Base-by-base conservation (phyloP, 2,329 filamentous ascomycete genomes). In the Talaromyces sp. region DNA sequence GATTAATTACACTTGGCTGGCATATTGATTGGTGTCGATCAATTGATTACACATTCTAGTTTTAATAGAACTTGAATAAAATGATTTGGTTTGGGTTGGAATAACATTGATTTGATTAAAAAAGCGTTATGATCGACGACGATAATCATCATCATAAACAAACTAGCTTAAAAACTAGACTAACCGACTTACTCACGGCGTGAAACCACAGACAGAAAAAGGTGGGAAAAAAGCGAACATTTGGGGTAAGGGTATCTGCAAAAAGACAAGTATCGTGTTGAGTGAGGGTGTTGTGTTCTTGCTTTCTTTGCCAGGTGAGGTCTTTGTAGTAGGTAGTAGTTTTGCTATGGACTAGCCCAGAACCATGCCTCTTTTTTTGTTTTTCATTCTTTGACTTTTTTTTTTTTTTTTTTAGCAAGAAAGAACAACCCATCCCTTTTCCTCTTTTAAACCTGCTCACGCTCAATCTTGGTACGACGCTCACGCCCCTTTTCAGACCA, bases 401-500 rank as follows among this genome's bases (percentile, higher is more conserved):
- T n/a, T n/a, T n/a, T 50, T 26, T 21, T 19, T 10, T 26, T 12
- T n/a, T 4, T 2, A 12, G 11, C n/a, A 46, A 14, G 3, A 11
- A 21, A 29, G 27, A 29, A n/a, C n/a, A n/a, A n/a, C n/a, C n/a
- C n/a, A n/a, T 29, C 9, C 27, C 27, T 29, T 8, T 8, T 29
- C 9, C 9, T 29, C 6, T 29, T 58, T 68, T 72, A 77, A 21
- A 69, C 74, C 51, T 68, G 64, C 63, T 76, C 73, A 57, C 79
- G 79, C 43, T 80, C 79, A 58, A 75, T 77, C 80, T 88, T 80
- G 59, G 65, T 80, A 63, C 87, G 83, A 62, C 73, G 74, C 74
- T 86, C 82, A 21, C 56, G 56, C 8, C 60, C 60, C 60, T 62
- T 62, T 69, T 89, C 88, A 41, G 90, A 93, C 93, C 93, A 97